A percentile compares a stretch with the other conserved stretches of the same genome.
Evolutionary conservation across 192 early-diverging fungal genomes (phyloP).

Genomic region (Umbelopsis ramanniana): DNA sequence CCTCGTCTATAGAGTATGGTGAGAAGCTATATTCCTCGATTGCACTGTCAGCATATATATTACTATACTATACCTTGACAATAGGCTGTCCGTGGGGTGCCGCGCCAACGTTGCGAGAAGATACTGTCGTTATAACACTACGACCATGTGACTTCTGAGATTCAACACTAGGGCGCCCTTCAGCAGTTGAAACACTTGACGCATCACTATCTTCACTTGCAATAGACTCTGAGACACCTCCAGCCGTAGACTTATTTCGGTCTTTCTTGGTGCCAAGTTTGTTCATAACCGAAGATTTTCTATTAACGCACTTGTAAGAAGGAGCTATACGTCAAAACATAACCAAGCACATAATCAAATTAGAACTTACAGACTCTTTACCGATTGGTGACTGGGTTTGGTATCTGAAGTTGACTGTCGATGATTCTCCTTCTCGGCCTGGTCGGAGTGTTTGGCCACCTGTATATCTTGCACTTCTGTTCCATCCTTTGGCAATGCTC

Average conservation of each 20-base stretch:
- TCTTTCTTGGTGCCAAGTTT: not conserved
- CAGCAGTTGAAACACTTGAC: not conserved
- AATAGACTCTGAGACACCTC: not conserved
- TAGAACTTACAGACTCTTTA: not conserved
- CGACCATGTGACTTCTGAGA: not conserved
- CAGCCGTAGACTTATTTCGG: not conserved
- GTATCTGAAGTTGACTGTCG: not conserved
- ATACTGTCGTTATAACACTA: not conserved
- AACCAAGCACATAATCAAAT: too few species aligned
- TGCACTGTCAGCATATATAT: not conserved
- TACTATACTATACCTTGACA: not conserved
- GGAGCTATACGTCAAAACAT: too few species aligned
- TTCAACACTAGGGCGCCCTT: not conserved
- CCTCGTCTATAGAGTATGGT: conserved; percentile 16
- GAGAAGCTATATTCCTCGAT: not conserved
- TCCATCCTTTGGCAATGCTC: not conserved
- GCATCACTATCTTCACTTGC: not conserved
- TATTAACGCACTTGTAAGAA: not conserved
- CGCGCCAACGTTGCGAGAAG: not conserved
- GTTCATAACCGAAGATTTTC: not conserved
- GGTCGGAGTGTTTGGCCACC: not conserved
- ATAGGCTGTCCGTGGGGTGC: not conserved
- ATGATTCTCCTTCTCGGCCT: not conserved
- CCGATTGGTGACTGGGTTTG: not conserved
- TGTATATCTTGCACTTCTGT: not conserved